Conservation (phyloP, 148 eudicot species). For the Diospyros kaki region DNA sequence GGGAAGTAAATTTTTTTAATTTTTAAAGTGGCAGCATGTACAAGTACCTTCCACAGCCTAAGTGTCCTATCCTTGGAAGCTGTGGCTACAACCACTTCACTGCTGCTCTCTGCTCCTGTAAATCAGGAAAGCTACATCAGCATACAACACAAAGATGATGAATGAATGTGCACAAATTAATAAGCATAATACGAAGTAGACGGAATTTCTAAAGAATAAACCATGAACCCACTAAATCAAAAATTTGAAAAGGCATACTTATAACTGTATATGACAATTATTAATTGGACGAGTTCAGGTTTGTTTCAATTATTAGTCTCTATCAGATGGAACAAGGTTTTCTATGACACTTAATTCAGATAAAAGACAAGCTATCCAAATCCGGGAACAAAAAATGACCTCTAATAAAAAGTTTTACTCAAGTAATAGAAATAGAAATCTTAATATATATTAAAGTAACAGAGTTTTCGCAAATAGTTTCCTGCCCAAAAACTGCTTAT, state of each 20-base stretch:
- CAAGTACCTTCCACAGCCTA: conserved; percentile 81
- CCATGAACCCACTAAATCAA: background rate
- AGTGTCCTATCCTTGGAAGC: conserved; percentile 86
- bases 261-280: background rate
- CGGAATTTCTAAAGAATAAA: background rate
- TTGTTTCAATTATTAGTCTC: background rate
- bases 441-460: background rate
- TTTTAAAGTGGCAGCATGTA: conserved; percentile 5
- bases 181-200: too few species aligned
- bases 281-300: background rate
- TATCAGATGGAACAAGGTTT: too few species aligned
- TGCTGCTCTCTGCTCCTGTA: conserved; percentile 35
- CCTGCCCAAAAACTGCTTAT: too few species aligned
- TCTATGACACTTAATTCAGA: too few species aligned
- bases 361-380: too few species aligned
- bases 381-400: too few species aligned
- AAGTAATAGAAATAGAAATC: background rate
- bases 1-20: background rate
- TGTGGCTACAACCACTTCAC: conserved; percentile 49
- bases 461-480: too few species aligned
- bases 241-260: background rate
- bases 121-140: conserved; percentile 9
- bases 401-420: too few species aligned
- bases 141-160: background rate
- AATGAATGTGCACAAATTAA: background rate